phyloP scores from a whole-genome alignment of 2,329 filamentous ascomycete genomes.

The Colletotrichum filicis region DNA sequence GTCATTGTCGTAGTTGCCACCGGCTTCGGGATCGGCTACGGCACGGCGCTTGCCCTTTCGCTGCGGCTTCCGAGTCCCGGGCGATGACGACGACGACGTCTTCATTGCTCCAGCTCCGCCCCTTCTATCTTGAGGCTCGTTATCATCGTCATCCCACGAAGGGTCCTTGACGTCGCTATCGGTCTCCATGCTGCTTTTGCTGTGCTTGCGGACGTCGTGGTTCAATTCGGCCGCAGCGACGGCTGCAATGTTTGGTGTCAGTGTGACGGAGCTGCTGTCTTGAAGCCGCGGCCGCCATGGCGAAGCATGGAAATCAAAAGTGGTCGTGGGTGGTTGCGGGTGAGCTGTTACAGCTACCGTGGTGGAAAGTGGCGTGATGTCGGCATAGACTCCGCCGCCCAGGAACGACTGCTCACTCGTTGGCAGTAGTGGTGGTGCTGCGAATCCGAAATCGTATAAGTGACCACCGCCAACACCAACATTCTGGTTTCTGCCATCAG shows the following conservation, averaged over 20 bases:
- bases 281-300: slow-evolving; percentile 27
- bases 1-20: not conserved
- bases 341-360: slow-evolving; percentile 7
- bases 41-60: slow-evolving; percentile 31
- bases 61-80: slow-evolving; percentile 5
- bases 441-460: slow-evolving; percentile 26
- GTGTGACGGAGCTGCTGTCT: slow-evolving; percentile 26
- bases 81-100: not conserved
- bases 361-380: slow-evolving; percentile 35
- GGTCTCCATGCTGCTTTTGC: slow-evolving; percentile 29
- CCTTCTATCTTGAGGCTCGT: not conserved
- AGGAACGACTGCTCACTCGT: slow-evolving; percentile 31
- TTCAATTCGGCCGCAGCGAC: slow-evolving; percentile 27
- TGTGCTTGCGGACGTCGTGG: slow-evolving; percentile 26
- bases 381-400: slow-evolving; percentile 31
- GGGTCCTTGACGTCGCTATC: slow-evolving; percentile 25
- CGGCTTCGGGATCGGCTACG: slow-evolving; percentile 5
- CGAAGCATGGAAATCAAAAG: slow-evolving; percentile 30
- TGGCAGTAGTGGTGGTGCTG: slow-evolving; percentile 18
- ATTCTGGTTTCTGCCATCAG: not conserved
- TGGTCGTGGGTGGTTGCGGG: slow-evolving; percentile 18
- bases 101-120: not conserved
- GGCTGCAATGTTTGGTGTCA: slow-evolving; percentile 30
- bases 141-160: slow-evolving; percentile 20
- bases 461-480: not conserved